Percentiles rank a stretch among this genome's conserved stretches.
phyloP scores from a whole-genome alignment of 768 basidiomycete genomes.

The Serendipita sp. region DNA sequence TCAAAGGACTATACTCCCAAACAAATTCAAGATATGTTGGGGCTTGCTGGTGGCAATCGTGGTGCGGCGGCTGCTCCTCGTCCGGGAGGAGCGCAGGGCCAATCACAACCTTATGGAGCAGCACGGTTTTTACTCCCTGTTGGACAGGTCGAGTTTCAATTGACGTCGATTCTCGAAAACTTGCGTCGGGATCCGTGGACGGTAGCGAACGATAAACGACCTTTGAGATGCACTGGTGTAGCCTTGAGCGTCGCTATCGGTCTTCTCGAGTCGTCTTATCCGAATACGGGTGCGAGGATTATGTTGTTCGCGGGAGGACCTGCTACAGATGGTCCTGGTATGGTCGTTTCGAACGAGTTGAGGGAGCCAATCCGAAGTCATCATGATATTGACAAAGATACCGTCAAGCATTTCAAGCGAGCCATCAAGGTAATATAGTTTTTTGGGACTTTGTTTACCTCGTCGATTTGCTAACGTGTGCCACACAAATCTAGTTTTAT shows the following conservation, averaged over 20 bases:
- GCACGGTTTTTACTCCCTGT: constrained; percentile 85
- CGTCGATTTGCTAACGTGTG: not conserved
- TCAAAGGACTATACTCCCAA: constrained; percentile 92
- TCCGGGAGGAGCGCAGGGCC: constrained; percentile 70
- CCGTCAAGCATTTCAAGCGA: constrained; percentile 92
- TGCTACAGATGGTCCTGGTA: constrained; percentile 89
- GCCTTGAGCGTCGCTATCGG: constrained; percentile 89
- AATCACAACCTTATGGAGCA: constrained; percentile 66
- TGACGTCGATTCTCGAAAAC: constrained; percentile 81
- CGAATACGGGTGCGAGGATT: constrained; percentile 89
- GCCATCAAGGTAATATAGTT: constrained; percentile 59
- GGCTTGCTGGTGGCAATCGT: constrained; percentile 59
- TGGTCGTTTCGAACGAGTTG: constrained; percentile 90
- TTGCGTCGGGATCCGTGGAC: constrained; percentile 92
- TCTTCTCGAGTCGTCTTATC: constrained; percentile 83
- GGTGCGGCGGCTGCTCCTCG: constrained; percentile 38
- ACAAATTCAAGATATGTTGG: constrained; percentile 97
- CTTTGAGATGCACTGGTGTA: constrained; percentile 87
- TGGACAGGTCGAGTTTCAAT: constrained; percentile 86
- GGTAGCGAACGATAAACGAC: constrained; percentile 84
- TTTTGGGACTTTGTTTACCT: constrained; percentile 11
- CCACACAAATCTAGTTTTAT: constrained; percentile 53
- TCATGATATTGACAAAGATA: constrained; percentile 95
- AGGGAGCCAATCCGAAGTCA: constrained; percentile 97
- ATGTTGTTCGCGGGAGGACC: constrained; percentile 95